Percentiles rank a stretch among this genome's conserved stretches.
Evolutionary conservation across 1,284 basidiomycete species (phyloP).

Genomic region (Ceratobasidium sp.): DNA sequence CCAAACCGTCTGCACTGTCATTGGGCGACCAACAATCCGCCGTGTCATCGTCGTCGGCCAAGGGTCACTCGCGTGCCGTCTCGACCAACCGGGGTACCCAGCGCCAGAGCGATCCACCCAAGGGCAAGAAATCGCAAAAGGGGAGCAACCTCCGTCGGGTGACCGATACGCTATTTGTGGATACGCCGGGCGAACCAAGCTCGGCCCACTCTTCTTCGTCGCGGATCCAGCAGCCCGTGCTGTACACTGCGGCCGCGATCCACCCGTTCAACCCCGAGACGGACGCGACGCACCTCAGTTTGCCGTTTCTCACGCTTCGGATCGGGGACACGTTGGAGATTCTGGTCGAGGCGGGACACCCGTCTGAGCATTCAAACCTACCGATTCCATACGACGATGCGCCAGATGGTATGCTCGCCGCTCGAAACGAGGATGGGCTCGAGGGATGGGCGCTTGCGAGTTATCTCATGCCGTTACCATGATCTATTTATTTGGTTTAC

Average conservation of each 20-base stretch:
- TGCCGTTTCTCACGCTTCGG: constrained; percentile 72
- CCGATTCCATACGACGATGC: constrained; percentile 70
- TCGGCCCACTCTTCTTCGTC: constrained; percentile 9
- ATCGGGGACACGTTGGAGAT: constrained; percentile 69
- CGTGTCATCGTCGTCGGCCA: constrained; percentile 3
- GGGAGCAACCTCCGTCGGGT: constrained; percentile 24
- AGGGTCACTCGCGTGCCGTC: constrained; percentile 7
- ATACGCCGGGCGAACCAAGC: constrained; percentile 12
- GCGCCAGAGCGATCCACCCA: neutral
- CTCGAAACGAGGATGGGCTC: constrained; percentile 59
- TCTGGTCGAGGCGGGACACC: constrained; percentile 76
- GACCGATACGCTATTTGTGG: constrained; percentile 23
- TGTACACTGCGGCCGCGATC: constrained; percentile 69
- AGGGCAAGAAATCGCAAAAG: constrained; percentile 5
- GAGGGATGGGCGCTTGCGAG: constrained; percentile 82
- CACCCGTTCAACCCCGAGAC: constrained; percentile 68
- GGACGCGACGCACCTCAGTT: constrained; percentile 61
- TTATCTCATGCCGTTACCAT: constrained; percentile 67
- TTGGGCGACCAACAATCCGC: neutral
- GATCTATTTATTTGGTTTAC: too few relatives aligned
- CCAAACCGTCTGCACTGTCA: constrained; percentile 3
- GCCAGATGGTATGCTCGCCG: constrained; percentile 77
- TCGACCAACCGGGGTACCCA: neutral
- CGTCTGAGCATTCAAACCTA: constrained; percentile 67
- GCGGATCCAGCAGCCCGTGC: constrained; percentile 47